phyloP scores from a whole-genome alignment of 148 eudicot genomes.

The Spergularia bocconei region DNA sequence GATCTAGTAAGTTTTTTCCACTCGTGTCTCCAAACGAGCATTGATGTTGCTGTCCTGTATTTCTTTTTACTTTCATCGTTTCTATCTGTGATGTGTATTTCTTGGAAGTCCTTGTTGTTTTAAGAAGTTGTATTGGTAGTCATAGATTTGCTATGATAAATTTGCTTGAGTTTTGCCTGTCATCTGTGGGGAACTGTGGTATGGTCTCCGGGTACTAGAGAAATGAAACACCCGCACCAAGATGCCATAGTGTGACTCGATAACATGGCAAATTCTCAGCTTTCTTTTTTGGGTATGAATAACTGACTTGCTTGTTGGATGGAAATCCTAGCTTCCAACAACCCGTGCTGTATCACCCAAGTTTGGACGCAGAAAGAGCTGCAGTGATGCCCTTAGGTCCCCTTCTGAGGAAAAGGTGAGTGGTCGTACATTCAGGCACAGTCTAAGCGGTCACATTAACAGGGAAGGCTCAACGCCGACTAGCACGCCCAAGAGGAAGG shows the following conservation, averaged over 20 bases:
- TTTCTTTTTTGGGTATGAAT: conserved; percentile 1
- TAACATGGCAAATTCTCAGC: conserved; percentile 5
- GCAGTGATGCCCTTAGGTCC: conserved; percentile 47
- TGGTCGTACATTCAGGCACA: conserved; percentile 49
- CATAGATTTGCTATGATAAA: not conserved
- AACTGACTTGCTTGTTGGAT: conserved; percentile 28
- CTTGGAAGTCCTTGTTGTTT: not conserved
- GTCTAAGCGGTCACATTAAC: conserved; percentile 50
- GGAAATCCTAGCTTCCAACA: conserved; percentile 33
- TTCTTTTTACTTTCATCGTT: not conserved
- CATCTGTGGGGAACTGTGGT: not conserved
- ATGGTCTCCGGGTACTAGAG: not conserved
- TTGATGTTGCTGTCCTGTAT: not conserved
- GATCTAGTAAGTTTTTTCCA: too few species aligned
- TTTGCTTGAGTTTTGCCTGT: conserved; percentile 7
- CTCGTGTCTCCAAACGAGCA: too few species aligned
- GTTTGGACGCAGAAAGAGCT: conserved; percentile 81
- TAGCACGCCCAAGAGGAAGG: conserved; percentile 47
- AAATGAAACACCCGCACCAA: not conserved
- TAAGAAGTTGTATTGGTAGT: not conserved
- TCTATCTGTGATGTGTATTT: not conserved
- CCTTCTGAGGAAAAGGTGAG: conserved; percentile 46
- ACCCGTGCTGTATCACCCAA: conserved; percentile 94
- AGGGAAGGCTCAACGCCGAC: conserved; percentile 38
- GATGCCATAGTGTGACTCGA: not conserved